Conservation (phyloP, 805 yeast genomes). For the Millerozyma acaciae region DNA sequence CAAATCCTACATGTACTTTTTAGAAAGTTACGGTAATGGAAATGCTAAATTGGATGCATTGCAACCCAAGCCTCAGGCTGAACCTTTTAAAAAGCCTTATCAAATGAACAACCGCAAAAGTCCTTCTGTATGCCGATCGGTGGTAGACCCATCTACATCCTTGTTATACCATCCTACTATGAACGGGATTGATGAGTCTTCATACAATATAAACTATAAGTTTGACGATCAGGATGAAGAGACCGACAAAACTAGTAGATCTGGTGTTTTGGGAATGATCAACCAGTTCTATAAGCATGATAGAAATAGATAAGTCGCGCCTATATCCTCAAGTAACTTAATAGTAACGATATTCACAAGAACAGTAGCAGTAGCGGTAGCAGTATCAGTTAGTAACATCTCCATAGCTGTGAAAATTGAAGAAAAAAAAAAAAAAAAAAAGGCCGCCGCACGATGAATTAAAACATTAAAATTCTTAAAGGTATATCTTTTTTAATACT, state of each 20-base stretch:
- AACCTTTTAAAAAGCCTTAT: background rate
- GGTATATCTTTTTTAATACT: too few relatives aligned
- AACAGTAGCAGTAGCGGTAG: too few relatives aligned
- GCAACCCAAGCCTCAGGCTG: background rate
- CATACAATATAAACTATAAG: conserved; percentile 24
- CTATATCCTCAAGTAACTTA: background rate
- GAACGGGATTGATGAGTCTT: conserved; percentile 15
- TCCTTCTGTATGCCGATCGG: conserved; percentile 2
- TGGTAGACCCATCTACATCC: conserved; percentile 15
- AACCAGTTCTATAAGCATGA: conserved; percentile 71
- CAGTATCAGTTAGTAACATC: background rate
- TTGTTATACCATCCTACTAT: conserved; percentile 8
- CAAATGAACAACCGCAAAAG: conserved; percentile 1
- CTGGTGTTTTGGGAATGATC: conserved; percentile 74
- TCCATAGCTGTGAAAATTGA: background rate
- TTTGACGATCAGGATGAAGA: conserved; percentile 32
- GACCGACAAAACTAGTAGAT: conserved; percentile 27
- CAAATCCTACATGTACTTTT: conserved; percentile 80
- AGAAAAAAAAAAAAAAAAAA: conserved; percentile 1
- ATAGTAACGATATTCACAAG: too few relatives aligned
- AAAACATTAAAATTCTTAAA: too few relatives aligned
- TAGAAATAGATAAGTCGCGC: conserved; percentile 19
- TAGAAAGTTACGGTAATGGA: conserved; percentile 66
- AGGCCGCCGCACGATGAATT: conserved; percentile 14
- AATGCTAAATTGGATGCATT: too few relatives aligned